Evolutionary conservation across 2,329 filamentous ascomycete genomes (phyloP).

Genomic region (Aphanoascus verrucosus): DNA sequence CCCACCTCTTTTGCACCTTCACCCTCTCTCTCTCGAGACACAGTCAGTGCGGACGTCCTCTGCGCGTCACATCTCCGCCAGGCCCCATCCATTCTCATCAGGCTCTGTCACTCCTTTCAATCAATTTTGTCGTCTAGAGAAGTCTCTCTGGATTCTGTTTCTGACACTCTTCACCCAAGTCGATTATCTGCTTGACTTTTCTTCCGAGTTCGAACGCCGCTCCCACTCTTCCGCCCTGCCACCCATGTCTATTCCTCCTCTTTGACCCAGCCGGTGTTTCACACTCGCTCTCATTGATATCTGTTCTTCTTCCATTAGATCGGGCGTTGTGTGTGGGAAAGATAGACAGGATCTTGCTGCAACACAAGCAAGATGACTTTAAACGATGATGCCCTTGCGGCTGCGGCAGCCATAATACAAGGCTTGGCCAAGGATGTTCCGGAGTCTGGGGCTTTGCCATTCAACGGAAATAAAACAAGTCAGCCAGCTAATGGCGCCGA

Average conservation of each 20-base stretch:
- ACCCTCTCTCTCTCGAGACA: not conserved
- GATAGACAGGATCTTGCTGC: not conserved
- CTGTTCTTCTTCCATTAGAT: not conserved
- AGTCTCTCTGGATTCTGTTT: not conserved
- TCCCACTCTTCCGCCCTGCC: not conserved
- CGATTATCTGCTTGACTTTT: not conserved
- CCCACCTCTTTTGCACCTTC: constrained; percentile 7
- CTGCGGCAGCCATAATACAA: constrained; percentile 37
- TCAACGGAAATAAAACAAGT: constrained; percentile 21
- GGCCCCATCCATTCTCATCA: not conserved
- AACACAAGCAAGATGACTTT: constrained; percentile 36
- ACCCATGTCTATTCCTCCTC: constrained; percentile 7
- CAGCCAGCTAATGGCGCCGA: constrained; percentile 40
- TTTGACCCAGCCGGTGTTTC: constrained; percentile 1
- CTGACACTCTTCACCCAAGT: not conserved
- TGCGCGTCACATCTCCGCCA: not conserved
- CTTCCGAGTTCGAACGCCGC: not conserved
- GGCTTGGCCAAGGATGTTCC: constrained; percentile 36
- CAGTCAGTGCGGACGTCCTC: not conserved
- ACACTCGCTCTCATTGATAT: not conserved
- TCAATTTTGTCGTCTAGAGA: not conserved
- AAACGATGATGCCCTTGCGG: constrained; percentile 39
- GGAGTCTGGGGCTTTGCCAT: constrained; percentile 21
- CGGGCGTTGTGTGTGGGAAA: not conserved
- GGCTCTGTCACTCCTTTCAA: not conserved